phyloP scores from a whole-genome alignment of 2,329 filamentous ascomycete species.

The Colletotrichum higginsianum region DNA sequence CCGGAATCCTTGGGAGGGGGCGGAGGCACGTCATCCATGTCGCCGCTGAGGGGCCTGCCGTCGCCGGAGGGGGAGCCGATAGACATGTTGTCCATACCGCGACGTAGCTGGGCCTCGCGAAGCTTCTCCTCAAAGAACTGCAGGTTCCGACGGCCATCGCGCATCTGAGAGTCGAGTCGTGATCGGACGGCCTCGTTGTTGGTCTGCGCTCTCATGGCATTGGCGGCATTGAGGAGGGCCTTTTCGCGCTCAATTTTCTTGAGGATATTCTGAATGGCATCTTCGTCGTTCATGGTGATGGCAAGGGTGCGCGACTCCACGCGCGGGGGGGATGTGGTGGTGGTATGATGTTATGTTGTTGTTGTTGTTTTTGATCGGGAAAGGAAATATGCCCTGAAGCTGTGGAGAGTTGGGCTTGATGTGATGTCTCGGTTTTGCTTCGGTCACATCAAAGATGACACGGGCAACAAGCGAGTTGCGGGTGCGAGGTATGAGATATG shows the following conservation, averaged over 20 bases:
- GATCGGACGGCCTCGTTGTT: conserved; percentile 93
- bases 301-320: conserved; percentile 54
- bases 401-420: neutral
- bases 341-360: neutral
- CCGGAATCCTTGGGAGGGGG: conserved; percentile 82
- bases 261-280: conserved; percentile 83
- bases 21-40: conserved; percentile 66
- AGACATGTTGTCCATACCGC: conserved; percentile 77
- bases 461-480: neutral
- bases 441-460: conserved; percentile 6
- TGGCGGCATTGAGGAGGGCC: conserved; percentile 93
- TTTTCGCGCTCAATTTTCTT: conserved; percentile 99
- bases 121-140: conserved; percentile 96
- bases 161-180: conserved; percentile 92
- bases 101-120: conserved; percentile 87
- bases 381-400: conserved; percentile 10
- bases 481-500: conserved; percentile 12
- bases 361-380: conserved; percentile 1
- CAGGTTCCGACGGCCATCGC: conserved; percentile 92
- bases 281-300: conserved; percentile 73
- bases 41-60: conserved; percentile 62
- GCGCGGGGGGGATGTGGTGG: conserved; percentile 48
- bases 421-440: conserved; percentile 6
- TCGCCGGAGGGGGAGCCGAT: conserved; percentile 64
- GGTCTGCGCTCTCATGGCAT: conserved; percentile 95